phyloP scores from a whole-genome alignment of 371 early-diverging fungal genomes.

The Rhizopus arrhizus region DNA sequence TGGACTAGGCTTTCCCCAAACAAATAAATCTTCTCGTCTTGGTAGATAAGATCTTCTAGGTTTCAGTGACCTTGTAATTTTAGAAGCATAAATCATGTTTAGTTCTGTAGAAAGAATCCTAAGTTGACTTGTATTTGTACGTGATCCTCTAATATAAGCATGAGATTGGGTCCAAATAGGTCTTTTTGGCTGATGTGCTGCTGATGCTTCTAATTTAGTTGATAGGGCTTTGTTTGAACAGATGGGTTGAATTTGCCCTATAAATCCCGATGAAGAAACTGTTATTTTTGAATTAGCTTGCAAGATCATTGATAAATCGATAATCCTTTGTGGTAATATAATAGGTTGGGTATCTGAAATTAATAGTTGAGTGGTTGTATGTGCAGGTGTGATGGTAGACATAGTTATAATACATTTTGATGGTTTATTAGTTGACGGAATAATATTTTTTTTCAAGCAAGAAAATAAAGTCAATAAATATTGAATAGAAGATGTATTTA shows the following conservation, averaged over 20 bases:
- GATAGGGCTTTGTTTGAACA: constrained; percentile 1
- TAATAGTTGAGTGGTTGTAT: constrained; percentile 24
- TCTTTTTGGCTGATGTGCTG: constrained; percentile 19
- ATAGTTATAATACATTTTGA: constrained; percentile 6
- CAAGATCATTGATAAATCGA: constrained; percentile 15
- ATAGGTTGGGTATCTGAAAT: constrained; percentile 15
- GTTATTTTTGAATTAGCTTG: constrained; percentile 17
- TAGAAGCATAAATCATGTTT: constrained; percentile 30
- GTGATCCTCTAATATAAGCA: constrained; percentile 23
- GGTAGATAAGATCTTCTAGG: constrained; percentile 21
- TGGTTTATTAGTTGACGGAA: background rate
- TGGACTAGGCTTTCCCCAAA: constrained; percentile 25
- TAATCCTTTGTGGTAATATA: constrained; percentile 12
- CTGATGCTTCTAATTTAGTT: background rate
- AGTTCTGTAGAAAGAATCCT: constrained; percentile 21
- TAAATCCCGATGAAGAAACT: constrained; percentile 8
- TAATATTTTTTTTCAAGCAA: background rate
- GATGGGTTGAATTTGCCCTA: constrained; percentile 12
- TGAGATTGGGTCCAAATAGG: constrained; percentile 29
- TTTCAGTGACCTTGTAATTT: constrained; percentile 24
- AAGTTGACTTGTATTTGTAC: constrained; percentile 18
- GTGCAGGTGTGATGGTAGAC: constrained; percentile 24
- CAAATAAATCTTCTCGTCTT: constrained; percentile 23
- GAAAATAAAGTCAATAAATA: constrained; percentile 12
- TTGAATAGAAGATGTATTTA: constrained; percentile 20